These are phyloP conservation scores for Tricholoma furcatifolium DNA, from an alignment of 768 basidiomycete species.

Conservation along the genomic window DNA sequence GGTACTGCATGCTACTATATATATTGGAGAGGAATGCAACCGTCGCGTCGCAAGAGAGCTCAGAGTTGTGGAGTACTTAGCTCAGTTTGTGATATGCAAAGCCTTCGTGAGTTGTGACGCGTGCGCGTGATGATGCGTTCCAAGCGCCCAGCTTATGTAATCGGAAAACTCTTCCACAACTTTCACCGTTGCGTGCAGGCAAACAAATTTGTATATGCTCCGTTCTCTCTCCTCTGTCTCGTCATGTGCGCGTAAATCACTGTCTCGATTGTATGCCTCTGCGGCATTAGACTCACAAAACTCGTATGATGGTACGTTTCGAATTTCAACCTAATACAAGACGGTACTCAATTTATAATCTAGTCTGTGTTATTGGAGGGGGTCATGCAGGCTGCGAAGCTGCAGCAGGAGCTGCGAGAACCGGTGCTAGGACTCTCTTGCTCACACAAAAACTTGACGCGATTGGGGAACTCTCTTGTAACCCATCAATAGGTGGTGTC, in stretches of 20 bases:
- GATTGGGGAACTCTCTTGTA: conserved; percentile 84
- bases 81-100: too few species aligned
- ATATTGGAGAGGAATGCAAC: too few species aligned
- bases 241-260: conserved; percentile 9
- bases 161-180: neutral
- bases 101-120: too few species aligned
- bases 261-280: conserved; percentile 13
- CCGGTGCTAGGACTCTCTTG: conserved; percentile 77
- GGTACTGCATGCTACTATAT: conserved; percentile 8
- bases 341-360: neutral
- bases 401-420: conserved; percentile 80
- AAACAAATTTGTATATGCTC: conserved; percentile 7
- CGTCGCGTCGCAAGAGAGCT: too few species aligned
- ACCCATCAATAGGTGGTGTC: conserved; percentile 89
- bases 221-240: conserved; percentile 7
- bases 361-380: conserved; percentile 85
- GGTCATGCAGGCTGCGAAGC: conserved; percentile 95
- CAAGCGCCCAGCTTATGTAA: too few species aligned
- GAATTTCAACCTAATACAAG: neutral
- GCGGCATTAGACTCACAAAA: neutral
- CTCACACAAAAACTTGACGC: conserved; percentile 82
- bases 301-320: conserved; percentile 14
- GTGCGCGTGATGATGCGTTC: too few species aligned
- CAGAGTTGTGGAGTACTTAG: too few species aligned
- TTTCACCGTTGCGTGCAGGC: neutral